These are phyloP conservation scores for Coriolopsis trogii DNA, from an alignment of 1,284 basidiomycete genomes.

Conservation along the genomic window DNA sequence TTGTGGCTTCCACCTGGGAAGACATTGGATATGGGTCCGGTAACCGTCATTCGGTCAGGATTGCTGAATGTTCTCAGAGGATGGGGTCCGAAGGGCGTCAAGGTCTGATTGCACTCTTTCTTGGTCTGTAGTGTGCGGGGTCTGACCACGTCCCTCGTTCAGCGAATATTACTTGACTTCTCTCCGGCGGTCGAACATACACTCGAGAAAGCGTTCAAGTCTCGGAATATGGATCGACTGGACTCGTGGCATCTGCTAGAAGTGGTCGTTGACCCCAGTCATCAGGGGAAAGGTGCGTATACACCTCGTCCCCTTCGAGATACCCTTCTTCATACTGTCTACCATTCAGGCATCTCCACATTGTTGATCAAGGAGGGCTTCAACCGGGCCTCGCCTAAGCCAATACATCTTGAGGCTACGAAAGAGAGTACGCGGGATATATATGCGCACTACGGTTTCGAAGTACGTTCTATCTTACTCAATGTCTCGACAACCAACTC, in stretches of 20 bases:
- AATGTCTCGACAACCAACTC: too few species aligned
- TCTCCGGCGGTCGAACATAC: slow-evolving; percentile 8
- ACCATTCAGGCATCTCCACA: slow-evolving; percentile 15
- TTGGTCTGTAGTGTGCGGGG: not conserved
- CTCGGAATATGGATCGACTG: slow-evolving; percentile 4
- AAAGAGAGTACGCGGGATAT: slow-evolving; percentile 21
- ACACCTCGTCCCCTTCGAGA: not conserved
- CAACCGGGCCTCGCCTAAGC: slow-evolving; percentile 20
- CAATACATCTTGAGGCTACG: slow-evolving; percentile 25
- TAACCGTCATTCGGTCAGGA: slow-evolving; percentile 3
- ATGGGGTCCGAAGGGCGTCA: slow-evolving; percentile 8
- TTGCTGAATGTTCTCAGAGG: slow-evolving; percentile 6
- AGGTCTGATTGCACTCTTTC: slow-evolving; percentile 2
- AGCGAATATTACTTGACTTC: slow-evolving; percentile 7
- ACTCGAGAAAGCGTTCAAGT: slow-evolving; percentile 11
- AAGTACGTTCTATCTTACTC: slow-evolving; percentile 7
- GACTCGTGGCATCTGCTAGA: slow-evolving; percentile 21
- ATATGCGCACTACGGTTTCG: slow-evolving; percentile 24
- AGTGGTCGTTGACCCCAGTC: slow-evolving; percentile 14
- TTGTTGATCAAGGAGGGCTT: slow-evolving; percentile 22
- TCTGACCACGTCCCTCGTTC: not conserved
- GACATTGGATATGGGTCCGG: slow-evolving; percentile 7
- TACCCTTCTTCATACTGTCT: not conserved
- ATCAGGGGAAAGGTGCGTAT: slow-evolving; percentile 15
- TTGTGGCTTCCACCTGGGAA: slow-evolving; percentile 13